phyloP scores from a whole-genome alignment of 352 stramenopile species.

The Pythium apleroticum region DNA sequence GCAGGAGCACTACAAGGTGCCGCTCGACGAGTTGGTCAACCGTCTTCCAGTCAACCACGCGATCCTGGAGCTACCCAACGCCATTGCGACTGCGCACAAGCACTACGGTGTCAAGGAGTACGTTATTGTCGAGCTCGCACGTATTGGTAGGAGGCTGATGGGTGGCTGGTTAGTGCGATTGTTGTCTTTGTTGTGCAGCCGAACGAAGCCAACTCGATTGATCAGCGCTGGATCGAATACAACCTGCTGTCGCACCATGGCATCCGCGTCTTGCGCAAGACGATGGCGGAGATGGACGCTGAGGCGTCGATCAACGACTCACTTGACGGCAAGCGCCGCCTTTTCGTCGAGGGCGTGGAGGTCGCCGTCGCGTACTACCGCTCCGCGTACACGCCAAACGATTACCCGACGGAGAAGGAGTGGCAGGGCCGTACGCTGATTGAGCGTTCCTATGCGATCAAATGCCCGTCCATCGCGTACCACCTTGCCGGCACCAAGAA shows the following conservation, averaged over 20 bases:
- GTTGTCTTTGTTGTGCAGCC: constrained; percentile 92
- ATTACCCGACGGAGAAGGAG: constrained; percentile 92
- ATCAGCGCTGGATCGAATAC: constrained; percentile 93
- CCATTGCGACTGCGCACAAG: constrained; percentile 62
- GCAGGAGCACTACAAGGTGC: constrained; percentile 51
- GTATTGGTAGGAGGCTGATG: not conserved
- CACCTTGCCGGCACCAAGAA: constrained; percentile 98
- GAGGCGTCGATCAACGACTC: constrained; percentile 34
- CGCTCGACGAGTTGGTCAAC: constrained; percentile 35
- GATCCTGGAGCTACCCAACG: constrained; percentile 62
- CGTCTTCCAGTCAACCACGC: constrained; percentile 68
- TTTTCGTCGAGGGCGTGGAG: constrained; percentile 68
- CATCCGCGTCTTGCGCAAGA: constrained; percentile 75
- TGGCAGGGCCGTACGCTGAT: constrained; percentile 89
- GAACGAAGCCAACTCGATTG: constrained; percentile 88
- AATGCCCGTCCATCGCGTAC: constrained; percentile 96
- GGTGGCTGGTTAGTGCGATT: constrained; percentile 42
- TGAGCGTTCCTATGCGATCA: constrained; percentile 92
- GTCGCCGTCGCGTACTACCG: constrained; percentile 96
- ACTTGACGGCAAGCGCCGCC: constrained; percentile 37
- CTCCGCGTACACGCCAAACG: constrained; percentile 94
- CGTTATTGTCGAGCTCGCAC: constrained; percentile 4
- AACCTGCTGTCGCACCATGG: constrained; percentile 86
- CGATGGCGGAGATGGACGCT: constrained; percentile 63
- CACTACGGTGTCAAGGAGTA: constrained; percentile 75